A percentile compares a stretch with the other conserved stretches of the same genome.
These are phyloP conservation scores for Huntiella bhutanensis DNA, from an alignment of 2,329 filamentous ascomycete genomes.

Conservation along the genomic window DNA sequence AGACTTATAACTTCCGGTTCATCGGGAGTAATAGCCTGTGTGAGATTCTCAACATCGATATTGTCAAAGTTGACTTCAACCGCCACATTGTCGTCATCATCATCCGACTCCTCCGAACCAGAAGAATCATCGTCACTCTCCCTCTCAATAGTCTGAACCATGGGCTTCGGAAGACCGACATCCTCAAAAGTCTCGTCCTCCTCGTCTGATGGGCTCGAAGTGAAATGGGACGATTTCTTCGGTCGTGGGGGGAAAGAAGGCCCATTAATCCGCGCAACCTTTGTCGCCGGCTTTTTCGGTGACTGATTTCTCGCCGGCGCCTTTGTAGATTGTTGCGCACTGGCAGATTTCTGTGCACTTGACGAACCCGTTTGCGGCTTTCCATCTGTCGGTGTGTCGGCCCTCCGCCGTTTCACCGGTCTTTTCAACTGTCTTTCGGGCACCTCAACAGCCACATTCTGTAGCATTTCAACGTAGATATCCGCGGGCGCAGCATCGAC, in stretches of 20 bases:
- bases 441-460: neutral
- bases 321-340: neutral
- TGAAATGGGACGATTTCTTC: neutral
- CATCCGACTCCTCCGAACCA: slow-evolving; percentile 16
- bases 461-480: slow-evolving; percentile 9
- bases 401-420: slow-evolving; percentile 3
- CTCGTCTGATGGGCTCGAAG: slow-evolving; percentile 15
- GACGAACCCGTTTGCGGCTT: neutral
- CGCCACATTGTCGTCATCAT: slow-evolving; percentile 19
- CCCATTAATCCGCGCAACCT: neutral
- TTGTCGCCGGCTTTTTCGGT: neutral
- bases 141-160: slow-evolving; percentile 30
- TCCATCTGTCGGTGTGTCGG: neutral
- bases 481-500: neutral
- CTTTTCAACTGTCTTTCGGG: slow-evolving; percentile 2
- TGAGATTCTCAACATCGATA: slow-evolving; percentile 22
- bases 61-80: slow-evolving; percentile 29
- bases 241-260: slow-evolving; percentile 1
- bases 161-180: slow-evolving; percentile 27
- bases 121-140: slow-evolving; percentile 28
- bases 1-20: slow-evolving; percentile 26
- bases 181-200: slow-evolving; percentile 31
- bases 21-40: slow-evolving; percentile 12
- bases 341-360: neutral
- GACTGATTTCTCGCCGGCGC: neutral